Evolutionary conservation across 805 yeast genomes (phyloP).

Genomic region (Yarrowia osloensis): DNA sequence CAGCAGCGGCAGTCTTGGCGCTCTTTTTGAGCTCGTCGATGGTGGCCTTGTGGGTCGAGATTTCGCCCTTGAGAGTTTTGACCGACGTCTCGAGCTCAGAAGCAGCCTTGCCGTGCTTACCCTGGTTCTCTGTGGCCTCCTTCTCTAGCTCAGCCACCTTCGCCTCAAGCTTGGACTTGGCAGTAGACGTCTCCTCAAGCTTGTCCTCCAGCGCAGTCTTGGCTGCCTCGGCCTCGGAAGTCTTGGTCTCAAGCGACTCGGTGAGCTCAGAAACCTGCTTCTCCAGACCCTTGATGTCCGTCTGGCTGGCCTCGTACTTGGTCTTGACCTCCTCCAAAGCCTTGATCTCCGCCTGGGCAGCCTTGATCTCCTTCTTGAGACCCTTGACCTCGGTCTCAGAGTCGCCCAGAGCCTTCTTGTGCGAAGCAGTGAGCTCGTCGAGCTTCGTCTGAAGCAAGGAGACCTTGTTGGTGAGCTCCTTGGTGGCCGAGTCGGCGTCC

Average conservation of each 20-base stretch:
- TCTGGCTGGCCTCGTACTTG: conserved; percentile 20
- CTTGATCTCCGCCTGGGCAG: conserved; percentile 13
- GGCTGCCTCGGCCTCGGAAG: neutral
- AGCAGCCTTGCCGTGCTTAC: conserved; percentile 10
- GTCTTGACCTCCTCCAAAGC: conserved; percentile 5
- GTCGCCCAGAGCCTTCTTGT: conserved; percentile 21
- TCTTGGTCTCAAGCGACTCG: conserved; percentile 13
- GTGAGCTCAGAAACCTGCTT: conserved; percentile 11
- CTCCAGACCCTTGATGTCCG: neutral
- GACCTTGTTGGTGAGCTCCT: conserved; percentile 15
- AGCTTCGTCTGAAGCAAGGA: conserved; percentile 21
- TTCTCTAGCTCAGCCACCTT: conserved; percentile 29
- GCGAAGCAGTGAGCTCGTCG: conserved; percentile 16
- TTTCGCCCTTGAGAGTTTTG: conserved; percentile 9
- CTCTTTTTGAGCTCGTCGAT: conserved; percentile 19
- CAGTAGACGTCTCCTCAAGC: neutral
- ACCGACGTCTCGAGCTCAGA: conserved; percentile 4
- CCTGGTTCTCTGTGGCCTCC: conserved; percentile 3
- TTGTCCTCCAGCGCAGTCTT: neutral
- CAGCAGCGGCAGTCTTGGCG: conserved; percentile 24
- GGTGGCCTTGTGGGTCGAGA: neutral
- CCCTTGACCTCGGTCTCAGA: conserved; percentile 24
- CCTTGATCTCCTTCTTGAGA: conserved; percentile 4
- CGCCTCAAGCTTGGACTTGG: conserved; percentile 7
- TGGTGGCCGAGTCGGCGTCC: conserved; percentile 30